phyloP scores from a whole-genome alignment of 2,329 filamentous ascomycete genomes.

The Boeremia exigua region DNA sequence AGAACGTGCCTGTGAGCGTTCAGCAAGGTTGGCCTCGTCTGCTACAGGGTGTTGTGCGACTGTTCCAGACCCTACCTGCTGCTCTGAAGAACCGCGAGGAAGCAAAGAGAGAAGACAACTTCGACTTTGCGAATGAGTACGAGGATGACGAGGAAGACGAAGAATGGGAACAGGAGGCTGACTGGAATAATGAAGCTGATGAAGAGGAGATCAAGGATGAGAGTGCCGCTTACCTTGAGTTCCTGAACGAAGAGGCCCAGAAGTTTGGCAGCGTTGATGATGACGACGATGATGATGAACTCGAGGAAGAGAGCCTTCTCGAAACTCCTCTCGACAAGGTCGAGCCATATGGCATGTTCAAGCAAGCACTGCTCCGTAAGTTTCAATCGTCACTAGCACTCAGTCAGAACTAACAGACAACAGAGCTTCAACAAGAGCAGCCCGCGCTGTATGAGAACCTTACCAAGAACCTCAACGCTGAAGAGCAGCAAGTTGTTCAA shows the following conservation, averaged over 20 bases:
- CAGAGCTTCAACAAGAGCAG: constrained; percentile 88
- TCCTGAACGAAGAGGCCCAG: constrained; percentile 91
- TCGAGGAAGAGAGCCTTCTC: constrained; percentile 89
- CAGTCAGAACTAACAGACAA: constrained; percentile 34
- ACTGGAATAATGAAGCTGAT: constrained; percentile 69
- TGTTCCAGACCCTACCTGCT: constrained; percentile 89
- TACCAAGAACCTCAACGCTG: constrained; percentile 76
- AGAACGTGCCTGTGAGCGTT: constrained; percentile 88
- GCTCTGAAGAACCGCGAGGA: constrained; percentile 93
- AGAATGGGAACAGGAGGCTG: constrained; percentile 78
- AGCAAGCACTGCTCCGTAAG: constrained; percentile 80
- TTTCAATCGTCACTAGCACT: constrained; percentile 28
- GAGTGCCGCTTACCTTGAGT: constrained; percentile 92
- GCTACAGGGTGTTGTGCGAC: constrained; percentile 82
- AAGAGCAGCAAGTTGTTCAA: constrained; percentile 83
- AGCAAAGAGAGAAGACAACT: constrained; percentile 83
- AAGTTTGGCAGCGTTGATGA: constrained; percentile 75
- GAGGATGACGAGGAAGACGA: constrained; percentile 79
- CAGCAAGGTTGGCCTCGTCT: constrained; percentile 94
- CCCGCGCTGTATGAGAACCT: constrained; percentile 85
- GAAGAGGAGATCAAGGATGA: constrained; percentile 83
- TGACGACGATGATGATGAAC: constrained; percentile 76
- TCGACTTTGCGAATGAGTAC: constrained; percentile 76
- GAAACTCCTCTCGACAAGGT: constrained; percentile 95
- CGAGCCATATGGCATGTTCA: constrained; percentile 92